A percentile compares a stretch with the other conserved stretches of the same genome.
phyloP scores from a whole-genome alignment of 2,329 filamentous ascomycete species.

The Curvularia sp. region DNA sequence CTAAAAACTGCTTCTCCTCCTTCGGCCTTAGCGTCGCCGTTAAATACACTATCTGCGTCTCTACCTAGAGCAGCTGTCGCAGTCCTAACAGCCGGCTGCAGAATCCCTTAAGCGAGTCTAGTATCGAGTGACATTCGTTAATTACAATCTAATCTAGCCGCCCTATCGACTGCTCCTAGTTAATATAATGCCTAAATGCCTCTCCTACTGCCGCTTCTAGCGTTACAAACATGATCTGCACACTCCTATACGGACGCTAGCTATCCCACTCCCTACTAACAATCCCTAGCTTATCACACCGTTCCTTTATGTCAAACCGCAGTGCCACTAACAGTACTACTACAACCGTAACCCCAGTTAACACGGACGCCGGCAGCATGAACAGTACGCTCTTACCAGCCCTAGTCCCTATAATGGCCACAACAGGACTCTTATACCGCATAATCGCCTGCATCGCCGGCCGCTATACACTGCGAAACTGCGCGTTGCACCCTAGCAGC shows the following conservation, averaged over 20 bases:
- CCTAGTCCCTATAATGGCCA: conserved; percentile 33
- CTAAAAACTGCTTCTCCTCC: conserved; percentile 23
- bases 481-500: conserved; percentile 19
- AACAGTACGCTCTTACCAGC: conserved; percentile 40
- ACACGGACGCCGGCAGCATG: conserved; percentile 32
- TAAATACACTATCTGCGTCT: conserved; percentile 34
- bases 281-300: conserved; percentile 23
- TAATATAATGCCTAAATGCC: conserved; percentile 31
- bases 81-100: conserved; percentile 23
- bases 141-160: conserved; percentile 32
- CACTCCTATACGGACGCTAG: conserved; percentile 18
- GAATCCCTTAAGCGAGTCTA: conserved; percentile 24
- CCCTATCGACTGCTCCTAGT: conserved; percentile 20
- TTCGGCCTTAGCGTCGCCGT: conserved; percentile 30
- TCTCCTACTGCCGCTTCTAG: conserved; percentile 31
- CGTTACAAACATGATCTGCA: conserved; percentile 32
- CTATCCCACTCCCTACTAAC: conserved; percentile 29
- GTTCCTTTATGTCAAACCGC: conserved; percentile 27
- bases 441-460: conserved; percentile 30
- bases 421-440: conserved; percentile 23
- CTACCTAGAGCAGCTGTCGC: conserved; percentile 19
- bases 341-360: conserved; percentile 24
- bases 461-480: conserved; percentile 30
- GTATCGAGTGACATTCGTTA: conserved; percentile 31
- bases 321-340: conserved; percentile 34